A percentile compares a stretch with the other conserved stretches of the same genome.
Evolutionary conservation across 1,139 yeast species (phyloP).

Genomic region (Nakaseomyces delphensis): DNA sequence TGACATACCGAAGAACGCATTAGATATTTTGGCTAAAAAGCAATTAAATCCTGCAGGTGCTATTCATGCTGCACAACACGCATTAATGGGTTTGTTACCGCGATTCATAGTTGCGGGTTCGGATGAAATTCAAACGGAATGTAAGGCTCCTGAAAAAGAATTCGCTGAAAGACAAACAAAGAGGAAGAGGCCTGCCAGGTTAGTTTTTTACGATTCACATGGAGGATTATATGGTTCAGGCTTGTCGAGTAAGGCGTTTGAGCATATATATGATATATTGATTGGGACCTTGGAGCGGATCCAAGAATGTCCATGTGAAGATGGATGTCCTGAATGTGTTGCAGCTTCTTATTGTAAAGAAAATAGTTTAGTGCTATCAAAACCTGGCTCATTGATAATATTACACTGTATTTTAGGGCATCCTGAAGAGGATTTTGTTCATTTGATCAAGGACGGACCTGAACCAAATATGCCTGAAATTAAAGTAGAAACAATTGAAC

Average conservation of each 20-base stretch:
- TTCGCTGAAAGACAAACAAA: slow-evolving; percentile 62
- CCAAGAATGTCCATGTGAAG: slow-evolving; percentile 60
- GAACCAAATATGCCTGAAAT: slow-evolving; percentile 69
- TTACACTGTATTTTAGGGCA: slow-evolving; percentile 44
- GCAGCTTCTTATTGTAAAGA: slow-evolving; percentile 76
- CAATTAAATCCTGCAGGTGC: slow-evolving; percentile 71
- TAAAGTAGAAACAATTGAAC: slow-evolving; percentile 57
- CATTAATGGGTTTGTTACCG: slow-evolving; percentile 69
- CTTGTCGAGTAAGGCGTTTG: slow-evolving; percentile 67
- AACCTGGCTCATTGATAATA: slow-evolving; percentile 75
- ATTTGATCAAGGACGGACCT: slow-evolving; percentile 64
- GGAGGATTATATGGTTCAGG: slow-evolving; percentile 80
- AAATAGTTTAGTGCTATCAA: slow-evolving; percentile 70
- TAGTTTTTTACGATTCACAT: slow-evolving; percentile 72
- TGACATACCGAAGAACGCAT: slow-evolving; percentile 59
- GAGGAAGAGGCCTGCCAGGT: slow-evolving; percentile 75
- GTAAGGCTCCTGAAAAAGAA: slow-evolving; percentile 95
- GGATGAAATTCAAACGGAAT: slow-evolving; percentile 79
- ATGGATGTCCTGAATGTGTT: slow-evolving; percentile 83
- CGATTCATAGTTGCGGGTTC: slow-evolving; percentile 53
- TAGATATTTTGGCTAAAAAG: slow-evolving; percentile 51
- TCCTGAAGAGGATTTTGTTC: slow-evolving; percentile 38
- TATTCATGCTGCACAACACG: slow-evolving; percentile 96
- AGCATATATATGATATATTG: slow-evolving; percentile 59
- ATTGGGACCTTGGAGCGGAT: slow-evolving; percentile 51